Evolutionary conservation across 164 flowering plant genomes (phyloP), one percentile per base, ranked within the genome.

Genomic region (Nymphaea thermarum): DNA sequence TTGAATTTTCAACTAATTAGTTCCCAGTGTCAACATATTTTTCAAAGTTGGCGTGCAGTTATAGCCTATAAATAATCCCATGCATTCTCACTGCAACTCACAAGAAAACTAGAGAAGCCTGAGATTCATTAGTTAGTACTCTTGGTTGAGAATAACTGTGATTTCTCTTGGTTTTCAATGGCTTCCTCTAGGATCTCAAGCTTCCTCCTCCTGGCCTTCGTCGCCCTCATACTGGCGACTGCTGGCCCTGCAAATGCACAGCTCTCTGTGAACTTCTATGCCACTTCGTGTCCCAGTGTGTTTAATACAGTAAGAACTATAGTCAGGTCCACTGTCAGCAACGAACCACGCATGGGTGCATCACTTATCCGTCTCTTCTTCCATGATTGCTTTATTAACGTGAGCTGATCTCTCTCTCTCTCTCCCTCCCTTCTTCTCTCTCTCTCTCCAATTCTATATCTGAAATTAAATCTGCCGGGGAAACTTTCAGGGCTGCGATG

Each of bases 341-440:
- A 76, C 15, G 83, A 80, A 42, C 36, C 68, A 41, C 78, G 83
- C 61, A 80, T 80, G 79, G 83, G 79, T 0, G 80, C 83, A 2
- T 80, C 80, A 10, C 44, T 80, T 42, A 67, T 81, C 6, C 82
- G 82, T 5, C 73, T 81, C 18, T 77, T 79, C 66, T 81, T 81
- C 73, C 84, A 79, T 44, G 84, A 81, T 43, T 81, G 84, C 68
- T 81, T 81, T 51, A 80, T 75, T 60, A 72, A 63, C 57, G 78
- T 72, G 45, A 68, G 61, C 42, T 44, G 14, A 6, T 51, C n/a
- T 17, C 43, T 51, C 55, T 51, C 55, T 51, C 6, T 51, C 3
- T 51, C 55, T 4, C 55, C 11, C 2, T 47, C 10, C 12, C 55
- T 47, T 2, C 3, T 47, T 47, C 11, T 51, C 12, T 3, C 12